phyloP scores from a whole-genome alignment of 129 eudicot species.

The Saposhnikovia divaricata region DNA sequence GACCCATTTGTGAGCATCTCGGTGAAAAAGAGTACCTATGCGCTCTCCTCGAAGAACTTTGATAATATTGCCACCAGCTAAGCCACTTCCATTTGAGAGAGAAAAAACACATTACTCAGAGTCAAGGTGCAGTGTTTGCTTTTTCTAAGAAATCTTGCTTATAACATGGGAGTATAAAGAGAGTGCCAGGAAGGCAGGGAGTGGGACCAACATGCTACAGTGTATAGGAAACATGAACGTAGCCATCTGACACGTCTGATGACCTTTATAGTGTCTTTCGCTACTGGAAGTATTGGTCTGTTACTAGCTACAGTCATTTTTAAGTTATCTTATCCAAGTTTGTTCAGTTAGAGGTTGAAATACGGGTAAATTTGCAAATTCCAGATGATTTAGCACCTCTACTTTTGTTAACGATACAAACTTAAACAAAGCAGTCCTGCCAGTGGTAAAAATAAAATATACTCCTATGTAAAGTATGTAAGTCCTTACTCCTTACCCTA shows the following conservation, averaged over 20 bases:
- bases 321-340: background rate
- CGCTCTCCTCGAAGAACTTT: constrained; percentile 56
- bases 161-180: background rate
- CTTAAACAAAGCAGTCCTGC: too few relatives aligned
- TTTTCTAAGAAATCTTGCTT: background rate
- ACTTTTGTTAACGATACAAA: background rate
- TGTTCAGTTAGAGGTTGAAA: background rate
- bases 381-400: background rate
- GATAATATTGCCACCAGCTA: constrained; percentile 50
- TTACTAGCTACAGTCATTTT: background rate
- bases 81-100: constrained; percentile 42
- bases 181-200: background rate
- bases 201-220: background rate
- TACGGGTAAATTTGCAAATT: background rate
- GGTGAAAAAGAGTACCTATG: constrained; percentile 75
- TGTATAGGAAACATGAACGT: background rate
- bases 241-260: background rate
- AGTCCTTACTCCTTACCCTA: background rate
- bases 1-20: constrained; percentile 64
- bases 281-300: background rate
- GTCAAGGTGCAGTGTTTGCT: background rate
- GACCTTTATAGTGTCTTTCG: background rate
- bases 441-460: too few relatives aligned
- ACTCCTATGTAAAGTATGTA: too few relatives aligned
- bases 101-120: background rate